phyloP scores from a whole-genome alignment of 768 basidiomycete species.

The Auricularia cornea region DNA sequence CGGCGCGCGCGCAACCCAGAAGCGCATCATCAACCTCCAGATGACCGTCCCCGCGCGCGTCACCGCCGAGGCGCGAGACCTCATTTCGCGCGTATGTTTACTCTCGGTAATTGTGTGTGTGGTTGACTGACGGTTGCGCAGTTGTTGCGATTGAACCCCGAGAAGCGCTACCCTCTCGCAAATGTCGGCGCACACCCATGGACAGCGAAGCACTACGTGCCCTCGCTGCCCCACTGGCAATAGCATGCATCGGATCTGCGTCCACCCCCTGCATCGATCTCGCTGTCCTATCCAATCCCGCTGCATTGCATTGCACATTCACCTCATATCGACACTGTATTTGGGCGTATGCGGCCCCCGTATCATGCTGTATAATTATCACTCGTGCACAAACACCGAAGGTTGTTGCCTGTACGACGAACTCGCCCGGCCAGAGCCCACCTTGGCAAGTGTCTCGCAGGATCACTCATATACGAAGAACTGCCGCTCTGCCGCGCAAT shows the following conservation, averaged over 20 bases:
- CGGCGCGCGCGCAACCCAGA: constrained; percentile 28
- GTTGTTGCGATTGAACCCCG: constrained; percentile 30
- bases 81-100: constrained; percentile 26
- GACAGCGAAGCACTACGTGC: constrained; percentile 20
- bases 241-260: not conserved
- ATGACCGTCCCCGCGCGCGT: constrained; percentile 30
- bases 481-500: no score
- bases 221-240: not conserved
- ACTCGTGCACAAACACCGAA: not conserved
- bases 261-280: not conserved
- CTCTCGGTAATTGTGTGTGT: not conserved
- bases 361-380: not conserved
- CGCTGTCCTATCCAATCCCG: not conserved
- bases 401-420: no score
- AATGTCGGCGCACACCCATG: constrained; percentile 35
- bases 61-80: constrained; percentile 33
- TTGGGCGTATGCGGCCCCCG: not conserved
- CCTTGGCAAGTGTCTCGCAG: no score
- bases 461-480: no score
- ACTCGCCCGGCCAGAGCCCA: no score
- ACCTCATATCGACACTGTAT: not conserved
- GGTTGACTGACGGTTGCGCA: constrained; percentile 13
- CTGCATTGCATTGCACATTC: not conserved
- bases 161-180: constrained; percentile 30
- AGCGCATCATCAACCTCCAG: constrained; percentile 28